These are phyloP conservation scores for Fusarium temperatum DNA, from an alignment of 2,329 filamentous ascomycete species.

Conservation along the genomic window DNA sequence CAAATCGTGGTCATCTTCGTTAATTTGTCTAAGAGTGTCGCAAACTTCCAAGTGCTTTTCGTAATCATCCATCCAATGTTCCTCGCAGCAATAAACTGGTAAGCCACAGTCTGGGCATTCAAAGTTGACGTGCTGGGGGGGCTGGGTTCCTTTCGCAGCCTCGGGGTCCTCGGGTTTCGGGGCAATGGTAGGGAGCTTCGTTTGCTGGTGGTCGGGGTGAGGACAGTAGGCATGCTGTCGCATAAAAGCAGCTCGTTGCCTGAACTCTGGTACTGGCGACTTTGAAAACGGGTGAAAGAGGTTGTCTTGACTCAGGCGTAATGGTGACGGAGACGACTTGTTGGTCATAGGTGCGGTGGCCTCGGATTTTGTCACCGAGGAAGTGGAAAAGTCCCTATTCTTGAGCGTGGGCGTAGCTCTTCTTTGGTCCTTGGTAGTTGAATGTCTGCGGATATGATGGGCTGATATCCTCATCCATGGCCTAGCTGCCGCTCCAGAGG, in stretches of 20 bases:
- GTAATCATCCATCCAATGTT: conserved; percentile 96
- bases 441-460: conserved; percentile 45
- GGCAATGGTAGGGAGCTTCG: conserved; percentile 71
- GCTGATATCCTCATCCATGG: conserved; percentile 42
- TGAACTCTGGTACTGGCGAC: conserved; percentile 89
- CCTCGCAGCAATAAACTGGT: conserved; percentile 91
- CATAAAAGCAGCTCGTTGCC: conserved; percentile 88
- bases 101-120: conserved; percentile 97
- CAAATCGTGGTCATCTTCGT: conserved; percentile 97
- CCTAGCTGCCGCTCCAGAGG: conserved; percentile 29
- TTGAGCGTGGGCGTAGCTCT: conserved; percentile 16
- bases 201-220: conserved; percentile 85
- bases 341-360: conserved; percentile 41
- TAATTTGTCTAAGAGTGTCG: conserved; percentile 89
- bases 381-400: conserved; percentile 46
- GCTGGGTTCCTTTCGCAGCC: conserved; percentile 61
- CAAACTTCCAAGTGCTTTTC: conserved; percentile 92
- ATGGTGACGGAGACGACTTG: conserved; percentile 35
- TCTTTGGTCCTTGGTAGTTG: conserved; percentile 39
- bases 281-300: conserved; percentile 93
- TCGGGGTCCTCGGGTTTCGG: conserved; percentile 71
- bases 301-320: conserved; percentile 73
- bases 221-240: conserved; percentile 93
- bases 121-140: conserved; percentile 86
- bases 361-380: conserved; percentile 38